Conservation (phyloP, 164 flowering plant genomes). For the Vitis vinifera region ASM3070453v1 NC_081811.1:17728501-17729000, state of each 20-base stretch:
- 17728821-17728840: too few relatives aligned
- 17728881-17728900: too few relatives aligned
- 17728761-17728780: not conserved
- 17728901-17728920: too few relatives aligned
- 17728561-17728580: slow-evolving; percentile 49
- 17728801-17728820: not conserved
- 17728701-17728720: slow-evolving; percentile 41
- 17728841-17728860: too few relatives aligned
- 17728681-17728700: slow-evolving; percentile 51
- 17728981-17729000: too few relatives aligned
- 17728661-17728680: slow-evolving; percentile 59
- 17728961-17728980: too few relatives aligned
- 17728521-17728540: slow-evolving; percentile 36
- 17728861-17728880: too few relatives aligned
- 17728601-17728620: slow-evolving; percentile 38
- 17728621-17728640: slow-evolving; percentile 37
- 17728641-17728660: slow-evolving; percentile 40
- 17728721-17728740: slow-evolving; percentile 42
- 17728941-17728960: too few relatives aligned
- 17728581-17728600: slow-evolving; percentile 37
- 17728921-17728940: too few relatives aligned
- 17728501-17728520: slow-evolving; percentile 32
- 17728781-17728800: not conserved
- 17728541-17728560: slow-evolving; percentile 31
- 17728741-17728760: slow-evolving; percentile 25